A percentile compares a stretch with the other conserved stretches of the same genome.
phyloP scores from a whole-genome alignment of 2,329 filamentous ascomycete genomes.

The Monilinia fructigena region DNA sequence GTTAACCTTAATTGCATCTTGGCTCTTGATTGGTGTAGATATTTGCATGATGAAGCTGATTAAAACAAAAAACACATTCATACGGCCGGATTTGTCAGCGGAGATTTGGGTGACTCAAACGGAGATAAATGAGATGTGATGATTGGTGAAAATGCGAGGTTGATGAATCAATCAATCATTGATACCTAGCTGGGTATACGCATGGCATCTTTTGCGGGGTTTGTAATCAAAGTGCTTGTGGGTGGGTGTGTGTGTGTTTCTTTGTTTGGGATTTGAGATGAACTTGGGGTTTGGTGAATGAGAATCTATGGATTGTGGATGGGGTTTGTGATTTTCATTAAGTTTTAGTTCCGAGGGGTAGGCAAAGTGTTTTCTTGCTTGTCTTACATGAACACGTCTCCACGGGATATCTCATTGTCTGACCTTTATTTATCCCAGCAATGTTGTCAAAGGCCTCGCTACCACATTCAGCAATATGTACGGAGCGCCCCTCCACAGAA shows the following conservation, averaged over 20 bases:
- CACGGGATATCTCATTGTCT: not conserved
- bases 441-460: not conserved
- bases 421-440: not conserved
- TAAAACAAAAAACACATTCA: not conserved
- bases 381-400: constrained; percentile 11
- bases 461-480: not conserved
- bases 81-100: not conserved
- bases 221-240: not conserved
- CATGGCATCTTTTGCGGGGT: too few species aligned
- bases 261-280: not conserved
- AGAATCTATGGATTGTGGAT: not conserved
- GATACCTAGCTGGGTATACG: too few species aligned
- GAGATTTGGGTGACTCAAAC: constrained; percentile 7
- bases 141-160: constrained; percentile 5
- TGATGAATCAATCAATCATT: not conserved
- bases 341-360: not conserved
- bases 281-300: not conserved
- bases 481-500: not conserved
- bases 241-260: not conserved
- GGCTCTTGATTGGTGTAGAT: not conserved
- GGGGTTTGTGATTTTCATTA: not conserved
- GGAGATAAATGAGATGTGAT: constrained; percentile 9
- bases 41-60: not conserved
- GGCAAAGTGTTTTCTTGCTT: not conserved
- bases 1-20: constrained; percentile 5